These are phyloP conservation scores for Malus sieversii DNA, from an alignment of 306 rosid genomes.

Conservation along the genomic window DNA sequence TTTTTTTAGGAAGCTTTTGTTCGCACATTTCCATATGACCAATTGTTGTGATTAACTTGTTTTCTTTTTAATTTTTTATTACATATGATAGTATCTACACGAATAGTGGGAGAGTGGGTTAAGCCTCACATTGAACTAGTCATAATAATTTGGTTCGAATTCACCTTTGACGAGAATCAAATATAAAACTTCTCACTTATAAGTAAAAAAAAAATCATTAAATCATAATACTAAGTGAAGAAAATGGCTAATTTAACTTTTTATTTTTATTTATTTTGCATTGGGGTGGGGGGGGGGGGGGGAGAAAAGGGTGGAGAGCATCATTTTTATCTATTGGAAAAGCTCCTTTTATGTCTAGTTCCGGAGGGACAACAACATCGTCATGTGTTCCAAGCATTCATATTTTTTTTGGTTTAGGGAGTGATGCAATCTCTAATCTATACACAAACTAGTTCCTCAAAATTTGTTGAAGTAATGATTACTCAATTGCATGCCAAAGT, in stretches of 20 bases:
- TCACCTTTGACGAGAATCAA: fast-evolving
- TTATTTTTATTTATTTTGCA: background rate
- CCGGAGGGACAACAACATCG: slow-evolving; percentile 42
- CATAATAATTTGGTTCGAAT: no score
- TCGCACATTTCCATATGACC: fast-evolving
- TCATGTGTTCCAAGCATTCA: slow-evolving; percentile 17
- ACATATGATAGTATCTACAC: no score
- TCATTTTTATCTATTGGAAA: slow-evolving; percentile 47
- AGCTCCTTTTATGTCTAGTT: slow-evolving; percentile 49
- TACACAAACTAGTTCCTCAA: slow-evolving; percentile 8
- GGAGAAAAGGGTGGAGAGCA: slow-evolving; percentile 40
- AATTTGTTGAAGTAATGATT: slow-evolving; percentile 13
- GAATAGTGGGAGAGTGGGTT: no score
- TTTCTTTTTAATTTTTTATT: no score
- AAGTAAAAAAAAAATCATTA: no score
- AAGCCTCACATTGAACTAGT: no score
- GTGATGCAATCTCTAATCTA: slow-evolving; percentile 20
- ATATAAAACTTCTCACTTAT: fast-evolving
- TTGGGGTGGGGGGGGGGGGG: background rate
- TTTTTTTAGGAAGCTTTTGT: no score
- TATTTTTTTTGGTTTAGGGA: slow-evolving; percentile 5
- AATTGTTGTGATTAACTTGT: no score
- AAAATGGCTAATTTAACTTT: no score
- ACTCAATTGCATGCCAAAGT: slow-evolving; percentile 17
- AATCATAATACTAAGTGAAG: no score